Evolutionary conservation across 2,329 filamentous ascomycete genomes (phyloP).

Genomic region (Stagonosporopsis vannaccii): DNA sequence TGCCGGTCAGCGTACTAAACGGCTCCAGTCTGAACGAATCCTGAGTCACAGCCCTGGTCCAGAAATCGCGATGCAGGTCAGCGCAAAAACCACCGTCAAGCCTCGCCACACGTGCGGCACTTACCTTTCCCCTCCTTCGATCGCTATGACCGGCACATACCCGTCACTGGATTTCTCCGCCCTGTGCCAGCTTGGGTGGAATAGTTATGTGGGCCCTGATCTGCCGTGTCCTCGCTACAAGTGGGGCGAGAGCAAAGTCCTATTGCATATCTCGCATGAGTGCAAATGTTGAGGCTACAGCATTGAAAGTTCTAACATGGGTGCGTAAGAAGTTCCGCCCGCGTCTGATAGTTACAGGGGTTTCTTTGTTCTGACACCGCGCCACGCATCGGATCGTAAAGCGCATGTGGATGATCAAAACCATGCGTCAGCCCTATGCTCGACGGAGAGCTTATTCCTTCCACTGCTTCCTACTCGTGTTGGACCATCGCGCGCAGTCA

Average conservation of each 20-base stretch:
- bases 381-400: constrained; percentile 7
- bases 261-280: constrained; percentile 10
- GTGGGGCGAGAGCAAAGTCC: not conserved
- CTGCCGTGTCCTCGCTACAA: constrained; percentile 7
- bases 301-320: not conserved
- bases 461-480: not conserved
- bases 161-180: constrained; percentile 6
- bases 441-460: constrained; percentile 4
- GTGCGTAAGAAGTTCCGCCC: not conserved
- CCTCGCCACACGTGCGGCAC: constrained; percentile 38
- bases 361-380: constrained; percentile 16
- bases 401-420: constrained; percentile 1
- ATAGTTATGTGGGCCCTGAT: constrained; percentile 16
- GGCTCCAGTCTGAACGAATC: constrained; percentile 24
- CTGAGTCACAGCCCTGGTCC: constrained; percentile 30
- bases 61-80: constrained; percentile 22
- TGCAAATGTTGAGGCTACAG: constrained; percentile 5
- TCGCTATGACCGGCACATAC: constrained; percentile 12
- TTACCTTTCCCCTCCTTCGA: constrained; percentile 4
- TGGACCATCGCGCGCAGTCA: constrained; percentile 1
- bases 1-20: constrained; percentile 35
- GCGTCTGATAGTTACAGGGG: constrained; percentile 6
- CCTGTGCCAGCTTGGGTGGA: not conserved
- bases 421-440: constrained; percentile 20
- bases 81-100: constrained; percentile 30